A percentile compares a stretch with the other conserved stretches of the same genome.
Conservation (phyloP, 148 eudicot species). For the Simmondsia chinensis region DNA sequence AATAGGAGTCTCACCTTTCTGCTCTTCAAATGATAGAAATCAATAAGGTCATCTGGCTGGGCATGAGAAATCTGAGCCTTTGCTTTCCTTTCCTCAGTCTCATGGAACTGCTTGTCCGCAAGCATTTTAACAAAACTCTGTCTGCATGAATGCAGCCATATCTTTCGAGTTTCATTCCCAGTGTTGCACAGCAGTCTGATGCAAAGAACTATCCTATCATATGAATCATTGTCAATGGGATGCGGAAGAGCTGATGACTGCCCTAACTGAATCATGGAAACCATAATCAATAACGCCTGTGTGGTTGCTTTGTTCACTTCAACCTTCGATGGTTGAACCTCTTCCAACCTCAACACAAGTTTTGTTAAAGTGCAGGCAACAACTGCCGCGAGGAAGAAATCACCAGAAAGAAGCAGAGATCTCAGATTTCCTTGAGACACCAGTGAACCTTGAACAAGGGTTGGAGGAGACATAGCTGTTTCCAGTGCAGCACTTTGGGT, state of each 20-base stretch:
- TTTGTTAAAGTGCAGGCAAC: slow-evolving; percentile 73
- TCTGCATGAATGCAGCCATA: slow-evolving; percentile 86
- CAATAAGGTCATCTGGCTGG: slow-evolving; percentile 96
- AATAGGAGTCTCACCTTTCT: slow-evolving; percentile 50
- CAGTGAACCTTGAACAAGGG: slow-evolving; percentile 69
- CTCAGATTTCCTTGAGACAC: slow-evolving; percentile 70
- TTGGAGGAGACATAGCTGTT: slow-evolving; percentile 71
- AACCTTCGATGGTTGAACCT: slow-evolving; percentile 77
- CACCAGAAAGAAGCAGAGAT: slow-evolving; percentile 79
- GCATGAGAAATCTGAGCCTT: slow-evolving; percentile 79
- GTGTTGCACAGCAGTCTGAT: slow-evolving; percentile 69
- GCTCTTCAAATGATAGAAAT: slow-evolving; percentile 94
- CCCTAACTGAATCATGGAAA: slow-evolving; percentile 83
- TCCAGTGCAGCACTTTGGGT: slow-evolving; percentile 95
- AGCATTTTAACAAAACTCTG: slow-evolving; percentile 92
- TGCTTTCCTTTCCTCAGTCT: slow-evolving; percentile 85
- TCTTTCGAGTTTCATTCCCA: slow-evolving; percentile 59
- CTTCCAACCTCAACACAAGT: slow-evolving; percentile 77
- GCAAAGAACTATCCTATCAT: slow-evolving; percentile 78
- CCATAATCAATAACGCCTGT: slow-evolving; percentile 55
- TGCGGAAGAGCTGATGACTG: slow-evolving; percentile 85
- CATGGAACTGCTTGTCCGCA: slow-evolving; percentile 83
- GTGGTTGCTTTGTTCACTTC: slow-evolving; percentile 74
- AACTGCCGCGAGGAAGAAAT: slow-evolving; percentile 93
- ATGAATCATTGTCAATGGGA: slow-evolving; percentile 85